A percentile compares a stretch with the other conserved stretches of the same genome.
Evolutionary conservation across 169 alveolate genomes (phyloP).

Genomic region (Eimeria sp.): DNA sequence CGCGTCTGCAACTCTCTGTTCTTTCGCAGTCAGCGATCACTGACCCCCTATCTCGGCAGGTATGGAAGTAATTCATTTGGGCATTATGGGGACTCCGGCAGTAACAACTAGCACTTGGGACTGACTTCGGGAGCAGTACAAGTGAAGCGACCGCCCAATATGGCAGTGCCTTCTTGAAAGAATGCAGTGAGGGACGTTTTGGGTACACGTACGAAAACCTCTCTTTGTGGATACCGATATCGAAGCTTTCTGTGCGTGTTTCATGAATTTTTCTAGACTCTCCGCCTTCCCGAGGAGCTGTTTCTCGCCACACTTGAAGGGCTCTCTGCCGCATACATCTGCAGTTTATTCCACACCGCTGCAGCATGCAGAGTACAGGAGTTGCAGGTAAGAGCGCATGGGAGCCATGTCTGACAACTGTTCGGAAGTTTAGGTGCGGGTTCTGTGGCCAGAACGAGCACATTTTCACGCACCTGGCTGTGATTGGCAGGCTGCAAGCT

Average conservation of each 20-base stretch:
- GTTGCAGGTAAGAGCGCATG: slow-evolving; percentile 49
- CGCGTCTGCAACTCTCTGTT: slow-evolving; percentile 55
- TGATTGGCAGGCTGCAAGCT: not conserved
- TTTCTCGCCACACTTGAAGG: slow-evolving; percentile 53
- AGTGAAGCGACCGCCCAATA: not conserved
- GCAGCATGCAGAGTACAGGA: slow-evolving; percentile 68
- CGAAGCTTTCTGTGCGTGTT: not conserved
- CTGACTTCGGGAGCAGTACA: not conserved
- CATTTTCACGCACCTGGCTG: not conserved
- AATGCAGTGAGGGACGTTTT: not conserved
- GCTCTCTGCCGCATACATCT: not conserved
- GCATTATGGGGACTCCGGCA: not conserved
- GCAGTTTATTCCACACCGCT: slow-evolving; percentile 54
- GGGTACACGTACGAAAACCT: not conserved
- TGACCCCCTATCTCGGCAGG: slow-evolving; percentile 65
- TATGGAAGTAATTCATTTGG: not conserved
- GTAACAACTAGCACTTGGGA: not conserved
- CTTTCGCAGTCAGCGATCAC: slow-evolving; percentile 38
- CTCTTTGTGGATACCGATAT: not conserved
- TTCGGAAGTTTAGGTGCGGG: not conserved
- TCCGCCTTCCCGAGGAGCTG: slow-evolving; percentile 75
- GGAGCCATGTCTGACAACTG: not conserved
- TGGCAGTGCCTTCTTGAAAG: not conserved
- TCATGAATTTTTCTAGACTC: slow-evolving; percentile 1
- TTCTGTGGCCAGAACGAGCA: not conserved